Percentiles rank a stretch among this genome's conserved stretches.
Evolutionary conservation across 2,329 filamentous ascomycete species (phyloP).

Genomic region (Pestalotiopsis sp.): DNA sequence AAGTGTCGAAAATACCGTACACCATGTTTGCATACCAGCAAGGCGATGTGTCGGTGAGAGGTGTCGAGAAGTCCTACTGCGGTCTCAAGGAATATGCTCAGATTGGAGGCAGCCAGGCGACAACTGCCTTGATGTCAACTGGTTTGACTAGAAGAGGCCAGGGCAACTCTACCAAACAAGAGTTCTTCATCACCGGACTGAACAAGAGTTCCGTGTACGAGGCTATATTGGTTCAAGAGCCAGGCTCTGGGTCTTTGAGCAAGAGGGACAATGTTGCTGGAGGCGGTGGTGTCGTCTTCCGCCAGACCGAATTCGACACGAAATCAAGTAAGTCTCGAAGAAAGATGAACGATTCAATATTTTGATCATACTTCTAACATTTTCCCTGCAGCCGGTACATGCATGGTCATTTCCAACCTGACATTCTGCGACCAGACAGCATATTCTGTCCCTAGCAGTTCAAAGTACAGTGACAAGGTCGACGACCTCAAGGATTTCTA

Average conservation of each 20-base stretch:
- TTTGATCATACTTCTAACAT: neutral
- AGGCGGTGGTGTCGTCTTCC: conserved; percentile 78
- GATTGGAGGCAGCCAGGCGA: conserved; percentile 50
- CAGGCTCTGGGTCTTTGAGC: conserved; percentile 24
- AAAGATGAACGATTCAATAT: neutral
- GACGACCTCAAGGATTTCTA: conserved; percentile 70
- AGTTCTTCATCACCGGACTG: conserved; percentile 82
- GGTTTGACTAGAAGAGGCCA: conserved; percentile 71
- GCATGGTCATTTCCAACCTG: conserved; percentile 84
- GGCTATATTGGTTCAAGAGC: conserved; percentile 69
- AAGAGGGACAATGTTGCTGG: conserved; percentile 62
- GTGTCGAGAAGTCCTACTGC: conserved; percentile 80
- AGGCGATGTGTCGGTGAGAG: conserved; percentile 62
- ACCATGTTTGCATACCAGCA: conserved; percentile 75
- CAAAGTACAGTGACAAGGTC: conserved; percentile 54
- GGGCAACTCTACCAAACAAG: conserved; percentile 75
- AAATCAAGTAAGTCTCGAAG: conserved; percentile 65
- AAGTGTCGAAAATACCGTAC: conserved; percentile 65
- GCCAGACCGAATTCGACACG: conserved; percentile 73
- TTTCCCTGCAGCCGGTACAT: conserved; percentile 41
- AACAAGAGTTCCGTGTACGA: conserved; percentile 72
- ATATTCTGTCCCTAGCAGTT: conserved; percentile 87
- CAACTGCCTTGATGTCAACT: conserved; percentile 49
- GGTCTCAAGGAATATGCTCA: conserved; percentile 70
- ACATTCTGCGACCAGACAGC: conserved; percentile 86